These are phyloP conservation scores for Leishmania martiniquensis DNA, from an alignment of 208 protist species.

Conservation along the genomic window DNA sequence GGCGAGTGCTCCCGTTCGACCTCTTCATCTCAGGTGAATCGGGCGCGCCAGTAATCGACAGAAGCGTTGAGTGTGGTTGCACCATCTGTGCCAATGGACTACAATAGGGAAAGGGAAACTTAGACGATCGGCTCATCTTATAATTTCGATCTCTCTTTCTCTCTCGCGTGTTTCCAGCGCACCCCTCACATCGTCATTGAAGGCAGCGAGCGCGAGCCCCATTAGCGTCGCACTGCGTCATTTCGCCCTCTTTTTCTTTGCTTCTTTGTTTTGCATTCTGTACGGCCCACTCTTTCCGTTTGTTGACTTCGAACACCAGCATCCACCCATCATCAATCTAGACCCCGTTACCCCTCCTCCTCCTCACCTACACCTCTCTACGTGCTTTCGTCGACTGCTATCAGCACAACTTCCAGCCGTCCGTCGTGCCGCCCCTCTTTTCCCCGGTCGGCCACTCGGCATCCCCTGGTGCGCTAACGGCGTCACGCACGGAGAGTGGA, in stretches of 20 bases:
- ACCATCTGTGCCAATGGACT: neutral
- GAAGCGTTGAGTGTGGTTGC: neutral
- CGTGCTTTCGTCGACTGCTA: neutral
- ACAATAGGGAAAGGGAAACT: neutral
- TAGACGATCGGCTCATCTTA: neutral
- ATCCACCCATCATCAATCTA: no score
- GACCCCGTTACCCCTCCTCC: neutral
- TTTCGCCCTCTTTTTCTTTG: neutral
- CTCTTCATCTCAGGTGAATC: neutral
- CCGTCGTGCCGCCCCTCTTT: no score
- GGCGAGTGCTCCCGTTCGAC: neutral
- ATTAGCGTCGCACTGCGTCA: neutral
- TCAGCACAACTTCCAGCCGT: no score
- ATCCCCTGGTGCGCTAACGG: no score
- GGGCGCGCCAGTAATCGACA: neutral
- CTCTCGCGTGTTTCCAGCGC: neutral
- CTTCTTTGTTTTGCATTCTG: neutral
- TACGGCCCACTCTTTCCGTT: neutral
- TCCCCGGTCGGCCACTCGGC: no score
- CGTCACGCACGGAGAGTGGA: no score
- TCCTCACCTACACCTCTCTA: neutral
- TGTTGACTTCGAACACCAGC: neutral
- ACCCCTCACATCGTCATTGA: neutral
- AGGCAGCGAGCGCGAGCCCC: neutral
- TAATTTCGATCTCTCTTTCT: neutral